Evolutionary conservation across 768 basidiomycete species (phyloP).

Genomic region (Calocybe cyanea): DNA sequence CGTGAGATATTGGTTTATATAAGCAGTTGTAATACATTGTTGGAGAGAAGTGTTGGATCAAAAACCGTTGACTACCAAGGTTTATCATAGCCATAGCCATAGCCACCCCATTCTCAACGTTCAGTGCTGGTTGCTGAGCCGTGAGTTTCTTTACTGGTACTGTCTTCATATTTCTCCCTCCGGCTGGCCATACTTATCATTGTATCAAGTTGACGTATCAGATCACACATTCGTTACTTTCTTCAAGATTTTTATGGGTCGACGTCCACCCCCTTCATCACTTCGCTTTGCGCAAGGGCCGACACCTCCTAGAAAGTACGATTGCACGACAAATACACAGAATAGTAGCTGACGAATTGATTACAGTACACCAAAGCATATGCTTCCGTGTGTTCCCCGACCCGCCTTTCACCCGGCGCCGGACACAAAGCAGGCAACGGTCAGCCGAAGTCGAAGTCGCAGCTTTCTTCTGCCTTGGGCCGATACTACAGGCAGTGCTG

Average conservation of each 20-base stretch:
- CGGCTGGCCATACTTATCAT: not conserved
- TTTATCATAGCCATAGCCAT: not conserved
- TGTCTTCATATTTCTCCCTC: not conserved
- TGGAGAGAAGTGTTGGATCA: not conserved
- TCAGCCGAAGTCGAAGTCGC: slow-evolving; percentile 11
- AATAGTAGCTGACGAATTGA: slow-evolving; percentile 9
- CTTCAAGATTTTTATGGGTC: slow-evolving; percentile 43
- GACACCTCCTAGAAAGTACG: slow-evolving; percentile 50
- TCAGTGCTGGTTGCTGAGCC: slow-evolving; percentile 17
- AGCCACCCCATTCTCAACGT: not conserved
- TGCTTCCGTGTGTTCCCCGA: slow-evolving; percentile 61
- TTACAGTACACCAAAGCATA: slow-evolving; percentile 54
- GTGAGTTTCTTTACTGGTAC: slow-evolving; percentile 7
- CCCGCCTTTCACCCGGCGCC: slow-evolving; percentile 41
- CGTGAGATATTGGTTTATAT: slow-evolving; percentile 8
- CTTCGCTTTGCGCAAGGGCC: slow-evolving; percentile 62
- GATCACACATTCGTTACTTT: slow-evolving; percentile 7
- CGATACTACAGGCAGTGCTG: slow-evolving; percentile 5
- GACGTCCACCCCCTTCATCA: slow-evolving; percentile 64
- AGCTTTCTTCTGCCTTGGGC: slow-evolving; percentile 11
- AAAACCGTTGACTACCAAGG: slow-evolving; percentile 2
- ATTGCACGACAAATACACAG: slow-evolving; percentile 6
- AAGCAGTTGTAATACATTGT: slow-evolving; percentile 1
- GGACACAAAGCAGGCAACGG: slow-evolving; percentile 12
- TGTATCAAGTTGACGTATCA: not conserved